Base-by-base conservation (phyloP, 148 eudicot genomes). In the Diospyros lotus region DNA sequence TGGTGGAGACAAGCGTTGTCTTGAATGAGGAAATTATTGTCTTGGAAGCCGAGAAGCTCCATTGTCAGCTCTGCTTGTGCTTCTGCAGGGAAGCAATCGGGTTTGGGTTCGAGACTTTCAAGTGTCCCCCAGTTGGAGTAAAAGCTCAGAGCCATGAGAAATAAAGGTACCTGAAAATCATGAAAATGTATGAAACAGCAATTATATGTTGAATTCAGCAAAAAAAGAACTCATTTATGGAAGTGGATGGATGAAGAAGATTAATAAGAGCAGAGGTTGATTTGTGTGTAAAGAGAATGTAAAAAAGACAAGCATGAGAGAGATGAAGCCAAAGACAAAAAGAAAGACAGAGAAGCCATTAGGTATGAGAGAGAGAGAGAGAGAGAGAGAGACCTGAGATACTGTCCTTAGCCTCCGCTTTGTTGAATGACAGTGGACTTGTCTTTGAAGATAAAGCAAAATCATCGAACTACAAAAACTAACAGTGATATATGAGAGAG, bases 61-160 rank as follows among this genome's bases (percentile, higher is more conserved):
- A 77, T 80, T 1, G 71, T 53, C 48, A 43, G 74, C 74, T 77
- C 68, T 43, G 64, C 12, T 38, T 69, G 78, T 43, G 51, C 4
- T 69, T 52, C 62, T 50, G 69, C 28, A 28, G 28, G 9, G 58
- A 66, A 56, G 63, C 28, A 28, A 28, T 28, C 28, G 28, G 28
- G 0, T 28, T 28, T 28, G 61, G 63, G 1, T 52, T 75, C 63
- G 48, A 45, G n/a, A 28, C 54, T 70, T 28, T 72, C 40, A 42
- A 71, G 56, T 41, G 76, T 9, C 3, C 43, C 75, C 74, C 74
- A 78, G 73, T 82, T 80, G 53, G 82, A 51, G 72, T 72, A 78
- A 58, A 72, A 76, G 78, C 80, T 81, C 62, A 84, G 17, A 41
- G 83, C 81, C 83, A 80, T 80, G 3, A 28, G 28, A 28, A 28